A percentile compares a stretch with the other conserved stretches of the same genome.
Evolutionary conservation across 2,329 filamentous ascomycete species (phyloP).

Genomic region (Ascochyta pisi): DNA sequence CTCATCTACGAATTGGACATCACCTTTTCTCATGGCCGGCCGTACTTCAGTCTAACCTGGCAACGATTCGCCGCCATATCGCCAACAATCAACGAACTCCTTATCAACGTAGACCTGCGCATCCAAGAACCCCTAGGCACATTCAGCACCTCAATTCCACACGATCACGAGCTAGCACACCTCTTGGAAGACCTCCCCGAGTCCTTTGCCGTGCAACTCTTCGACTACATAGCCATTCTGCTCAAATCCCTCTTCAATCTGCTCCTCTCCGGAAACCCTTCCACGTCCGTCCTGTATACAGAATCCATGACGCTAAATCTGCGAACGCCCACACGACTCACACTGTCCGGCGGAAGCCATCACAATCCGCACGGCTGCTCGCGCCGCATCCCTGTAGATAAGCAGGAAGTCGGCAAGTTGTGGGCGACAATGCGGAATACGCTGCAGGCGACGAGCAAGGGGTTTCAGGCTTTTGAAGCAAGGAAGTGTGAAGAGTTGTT

Average conservation of each 20-base stretch:
- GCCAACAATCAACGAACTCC: slow-evolving; percentile 36
- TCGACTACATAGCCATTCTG: slow-evolving; percentile 42
- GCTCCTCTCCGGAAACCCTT: slow-evolving; percentile 26
- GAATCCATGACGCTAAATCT: slow-evolving; percentile 39
- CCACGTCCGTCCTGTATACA: slow-evolving; percentile 34
- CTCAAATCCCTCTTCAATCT: slow-evolving; percentile 38
- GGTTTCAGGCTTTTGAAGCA: slow-evolving; percentile 35
- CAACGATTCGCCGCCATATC: slow-evolving; percentile 37
- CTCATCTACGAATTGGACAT: slow-evolving; percentile 37
- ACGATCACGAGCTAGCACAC: slow-evolving; percentile 34
- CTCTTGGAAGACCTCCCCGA: slow-evolving; percentile 35
- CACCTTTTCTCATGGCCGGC: slow-evolving; percentile 43
- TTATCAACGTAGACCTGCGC: slow-evolving; percentile 40
- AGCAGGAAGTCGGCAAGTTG: slow-evolving; percentile 28
- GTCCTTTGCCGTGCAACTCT: slow-evolving; percentile 39
- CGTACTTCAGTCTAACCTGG: slow-evolving; percentile 42
- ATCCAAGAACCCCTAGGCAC: slow-evolving; percentile 37
- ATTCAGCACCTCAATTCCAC: slow-evolving; percentile 28
- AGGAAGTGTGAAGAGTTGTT: slow-evolving; percentile 31
- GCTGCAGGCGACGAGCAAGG: slow-evolving; percentile 34
- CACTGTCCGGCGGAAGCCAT: slow-evolving; percentile 15
- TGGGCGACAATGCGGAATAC: slow-evolving; percentile 37
- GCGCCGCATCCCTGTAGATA: slow-evolving; percentile 30
- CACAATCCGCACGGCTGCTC: slow-evolving; percentile 22
- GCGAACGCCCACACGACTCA: slow-evolving; percentile 36